Evolutionary conservation across 129 eudicot genomes (phyloP), one percentile per base, ranked within the genome.

Genomic region (Chrysanthemum lavandulifolium): DNA sequence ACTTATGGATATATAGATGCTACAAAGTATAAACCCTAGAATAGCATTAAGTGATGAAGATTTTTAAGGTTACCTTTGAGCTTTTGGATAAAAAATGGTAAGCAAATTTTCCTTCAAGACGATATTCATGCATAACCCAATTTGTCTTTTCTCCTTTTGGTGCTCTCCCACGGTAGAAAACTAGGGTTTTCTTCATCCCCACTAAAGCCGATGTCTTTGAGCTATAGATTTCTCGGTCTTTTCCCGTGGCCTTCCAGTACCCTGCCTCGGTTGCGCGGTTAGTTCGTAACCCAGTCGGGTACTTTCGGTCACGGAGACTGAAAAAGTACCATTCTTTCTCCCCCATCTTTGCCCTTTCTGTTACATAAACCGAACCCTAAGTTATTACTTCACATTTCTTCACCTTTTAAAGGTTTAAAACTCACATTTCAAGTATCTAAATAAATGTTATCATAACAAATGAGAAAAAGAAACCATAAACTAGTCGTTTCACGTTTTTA

Each of bases 101-200:
- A 2, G 98, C 86, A 68, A 92, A 87, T 77, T 92, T 92, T 65
- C 98, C 98, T 53, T 92, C 98, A 65, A 92, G 96, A 23, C 98
- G 87, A 55, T 89, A 92, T 52, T 92, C 98, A 75, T 92, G 98
- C 98, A 92, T 92, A 58, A 92, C 98, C 98, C 98, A 92, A 69
- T 92, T 89, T 53, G 88, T 86, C 55, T 92, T 92, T 59, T 92
- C 98, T 5, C 98, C 98, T 71, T 92, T 92, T 0, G 97, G 97
- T 31, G 97, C 97, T 48, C 97, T 84, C 0, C 97, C 97, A 11
- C 94, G 66, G 81, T 92, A 92, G 71, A 92, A 92, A 19, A 92
- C 98, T 19, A 92, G 89, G 79, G 98, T 92, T 80, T 92, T 92
- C 95, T 92, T 92, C 98, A 92, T 92, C 1, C 98, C 98, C 21